Base-by-base conservation (phyloP, 1,139 yeast genomes). In the Taiozyma sp. region DNA sequence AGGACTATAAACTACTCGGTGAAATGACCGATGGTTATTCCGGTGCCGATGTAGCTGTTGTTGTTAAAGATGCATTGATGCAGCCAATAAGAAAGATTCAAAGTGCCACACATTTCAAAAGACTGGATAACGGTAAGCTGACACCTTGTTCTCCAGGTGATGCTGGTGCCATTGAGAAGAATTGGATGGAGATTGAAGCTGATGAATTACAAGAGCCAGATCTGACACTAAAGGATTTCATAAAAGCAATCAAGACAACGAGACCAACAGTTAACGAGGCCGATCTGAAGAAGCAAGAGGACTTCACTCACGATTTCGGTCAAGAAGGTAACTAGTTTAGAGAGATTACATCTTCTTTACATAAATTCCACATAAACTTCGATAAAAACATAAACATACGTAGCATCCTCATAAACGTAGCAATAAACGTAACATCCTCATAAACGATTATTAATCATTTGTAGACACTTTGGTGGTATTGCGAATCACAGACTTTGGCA, bases 111-210 rank as follows among this genome's bases (percentile, higher is more conserved):
- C 99, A 95, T 73, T 95, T 95, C 73, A 88, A 87, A 64, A 75
- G 78, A 51, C 61, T 66, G 5, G 65, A 45, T 12, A 40, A 27
- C 71, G 73, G 47, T 66, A 79, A 81, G 65, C 77, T 82, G 48
- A 89, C 93, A 19, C 99, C 99, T 1, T 95, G 99, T 64, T 91
- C 98, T 0, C 99, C 99, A 0, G 99, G 99, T 13, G 97, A 90
- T 59, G 70, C 70, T 4, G 91, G 81, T 13, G 97, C 99, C 0
- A 68, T 71, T 45, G 99, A 95, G 66, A 86, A 88, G 89, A 83
- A 81, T 64, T 95, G 99, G 99, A 83, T 87, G 79, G 93, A 90
- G 56, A 80, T 95, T 45, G 95, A 81, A 47, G 87, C 96, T 8
- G 96, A 93, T 62, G 95, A 92, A 67, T 75, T 95, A 50, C 80